A percentile compares a stretch with the other conserved stretches of the same genome.
These are phyloP conservation scores for Gastroboletus turbinatus DNA, from an alignment of 1,284 basidiomycete genomes.

Conservation along the genomic window DNA sequence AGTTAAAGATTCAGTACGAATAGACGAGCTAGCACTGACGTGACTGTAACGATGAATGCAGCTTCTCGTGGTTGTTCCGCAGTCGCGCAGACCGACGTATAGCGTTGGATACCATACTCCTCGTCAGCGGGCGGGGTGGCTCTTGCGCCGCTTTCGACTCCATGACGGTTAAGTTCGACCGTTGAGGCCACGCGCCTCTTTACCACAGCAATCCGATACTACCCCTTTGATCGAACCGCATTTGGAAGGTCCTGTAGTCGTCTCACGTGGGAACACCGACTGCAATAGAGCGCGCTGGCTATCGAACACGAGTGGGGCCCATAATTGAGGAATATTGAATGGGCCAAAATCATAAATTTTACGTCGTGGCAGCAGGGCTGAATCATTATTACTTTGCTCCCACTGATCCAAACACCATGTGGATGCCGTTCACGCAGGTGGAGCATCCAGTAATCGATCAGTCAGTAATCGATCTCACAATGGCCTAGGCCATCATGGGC, in stretches of 20 bases:
- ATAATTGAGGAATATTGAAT: background rate
- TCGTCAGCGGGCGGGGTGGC: constrained; percentile 20
- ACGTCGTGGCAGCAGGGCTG: background rate
- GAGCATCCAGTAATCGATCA: background rate
- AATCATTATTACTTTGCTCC: background rate
- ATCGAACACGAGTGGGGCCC: background rate
- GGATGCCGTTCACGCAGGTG: background rate
- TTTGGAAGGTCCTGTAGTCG: constrained; percentile 37
- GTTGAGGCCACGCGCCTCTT: background rate
- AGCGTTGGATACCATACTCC: constrained; percentile 19
- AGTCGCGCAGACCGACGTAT: constrained; percentile 29
- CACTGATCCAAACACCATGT: background rate
- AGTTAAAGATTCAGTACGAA: background rate
- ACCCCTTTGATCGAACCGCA: constrained; percentile 13
- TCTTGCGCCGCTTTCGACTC: constrained; percentile 8
- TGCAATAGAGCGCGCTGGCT: background rate
- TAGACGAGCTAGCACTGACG: constrained; percentile 10
- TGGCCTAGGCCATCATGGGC: background rate
- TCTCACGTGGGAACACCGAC: constrained; percentile 21
- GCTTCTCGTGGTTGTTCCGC: background rate
- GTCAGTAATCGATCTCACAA: background rate
- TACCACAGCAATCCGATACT: background rate
- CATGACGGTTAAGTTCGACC: constrained; percentile 16
- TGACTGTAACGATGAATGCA: background rate
- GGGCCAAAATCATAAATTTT: background rate